A percentile compares a stretch with the other conserved stretches of the same genome.
Conservation (phyloP, 345 rosid genomes). For the Physaria fendleri region DNA sequence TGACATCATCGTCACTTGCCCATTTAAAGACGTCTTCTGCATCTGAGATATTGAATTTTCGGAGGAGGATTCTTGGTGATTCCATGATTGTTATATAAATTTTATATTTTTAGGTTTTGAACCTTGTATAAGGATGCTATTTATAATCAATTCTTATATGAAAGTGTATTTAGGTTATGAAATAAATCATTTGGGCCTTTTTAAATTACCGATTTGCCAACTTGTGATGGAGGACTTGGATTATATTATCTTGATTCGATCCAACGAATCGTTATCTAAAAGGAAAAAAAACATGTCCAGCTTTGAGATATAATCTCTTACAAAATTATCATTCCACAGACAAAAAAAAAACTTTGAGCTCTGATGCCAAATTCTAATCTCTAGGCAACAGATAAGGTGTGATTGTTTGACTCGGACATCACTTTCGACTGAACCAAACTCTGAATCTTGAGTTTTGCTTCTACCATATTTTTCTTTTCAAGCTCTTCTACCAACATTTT, state of each 20-base stretch:
- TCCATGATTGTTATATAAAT: neutral
- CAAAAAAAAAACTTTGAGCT: slow-evolving; percentile 5
- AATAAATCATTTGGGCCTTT: no score
- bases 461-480: slow-evolving; percentile 39
- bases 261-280: no score
- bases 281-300: neutral
- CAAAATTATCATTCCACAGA: neutral
- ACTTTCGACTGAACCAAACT: slow-evolving; percentile 30
- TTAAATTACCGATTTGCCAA: no score
- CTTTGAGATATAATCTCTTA: neutral
- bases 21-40: slow-evolving; percentile 20
- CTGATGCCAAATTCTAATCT: slow-evolving; percentile 2
- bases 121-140: no score
- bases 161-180: no score
- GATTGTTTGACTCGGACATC: neutral
- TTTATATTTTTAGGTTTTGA: no score
- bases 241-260: no score
- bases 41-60: slow-evolving; percentile 5
- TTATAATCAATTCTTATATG: no score
- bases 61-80: slow-evolving; percentile 8
- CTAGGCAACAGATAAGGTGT: neutral
- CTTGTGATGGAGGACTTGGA: no score
- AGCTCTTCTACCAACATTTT: slow-evolving; percentile 50
- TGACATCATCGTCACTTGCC: slow-evolving; percentile 20
- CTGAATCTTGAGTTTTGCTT: slow-evolving; percentile 44